Conservation (phyloP, 2,329 filamentous ascomycete species). For the Metarhizium album region DNA sequence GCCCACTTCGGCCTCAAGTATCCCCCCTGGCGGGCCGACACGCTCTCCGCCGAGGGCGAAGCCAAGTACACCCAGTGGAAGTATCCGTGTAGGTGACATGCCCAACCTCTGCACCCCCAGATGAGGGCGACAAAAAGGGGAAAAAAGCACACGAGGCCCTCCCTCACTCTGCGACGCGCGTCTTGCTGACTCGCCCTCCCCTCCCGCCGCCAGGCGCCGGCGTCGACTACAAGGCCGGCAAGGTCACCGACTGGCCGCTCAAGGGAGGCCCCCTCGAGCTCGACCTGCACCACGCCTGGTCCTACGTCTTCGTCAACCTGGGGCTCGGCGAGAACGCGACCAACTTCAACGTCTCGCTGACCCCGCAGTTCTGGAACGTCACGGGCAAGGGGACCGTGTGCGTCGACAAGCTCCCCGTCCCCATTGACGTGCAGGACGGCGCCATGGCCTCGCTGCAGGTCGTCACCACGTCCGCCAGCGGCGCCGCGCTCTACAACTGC, state of each 20-base stretch:
- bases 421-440: slow-evolving; percentile 46
- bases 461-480: slow-evolving; percentile 48
- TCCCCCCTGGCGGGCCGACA: slow-evolving; percentile 38
- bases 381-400: slow-evolving; percentile 56
- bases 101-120: too few species aligned
- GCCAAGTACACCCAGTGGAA: slow-evolving; percentile 35
- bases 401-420: slow-evolving; percentile 46
- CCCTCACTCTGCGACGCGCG: too few species aligned
- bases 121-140: too few species aligned
- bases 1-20: slow-evolving; percentile 40
- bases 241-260: slow-evolving; percentile 44
- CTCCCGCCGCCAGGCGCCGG: slow-evolving; percentile 38
- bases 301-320: slow-evolving; percentile 43
- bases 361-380: slow-evolving; percentile 46
- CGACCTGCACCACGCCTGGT: slow-evolving; percentile 40
- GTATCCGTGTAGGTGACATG: slow-evolving; percentile 36
- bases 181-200: too few species aligned
- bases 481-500: slow-evolving; percentile 60
- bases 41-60: slow-evolving; percentile 26
- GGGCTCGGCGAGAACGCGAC: slow-evolving; percentile 38
- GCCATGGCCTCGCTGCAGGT: slow-evolving; percentile 58
- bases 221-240: slow-evolving; percentile 31
- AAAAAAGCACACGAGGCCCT: too few species aligned
- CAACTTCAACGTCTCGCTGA: slow-evolving; percentile 60
- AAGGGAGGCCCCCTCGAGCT: slow-evolving; percentile 36